Evolutionary conservation across 2,329 filamentous ascomycete genomes (phyloP), one percentile per base, ranked within the genome.

Genomic region (Acephala macrosclerotiorum): DNA sequence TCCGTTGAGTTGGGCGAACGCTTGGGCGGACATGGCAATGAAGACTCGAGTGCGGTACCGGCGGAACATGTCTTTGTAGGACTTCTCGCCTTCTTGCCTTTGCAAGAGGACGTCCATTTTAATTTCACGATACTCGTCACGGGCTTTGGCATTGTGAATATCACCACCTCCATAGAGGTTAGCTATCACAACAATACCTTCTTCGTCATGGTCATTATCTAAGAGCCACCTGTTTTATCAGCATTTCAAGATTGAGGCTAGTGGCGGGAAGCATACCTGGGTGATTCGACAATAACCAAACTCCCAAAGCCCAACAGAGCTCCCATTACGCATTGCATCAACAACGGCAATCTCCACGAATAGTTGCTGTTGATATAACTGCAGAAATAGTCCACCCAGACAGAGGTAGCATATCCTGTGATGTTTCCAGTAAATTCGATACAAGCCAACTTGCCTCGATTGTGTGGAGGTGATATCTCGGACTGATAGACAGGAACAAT

Each of bases 371-470:
- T 80, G 76, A 99, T 98, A 77, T 85, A 97, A 65, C 92, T 96
- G 80, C 94, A 97, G 74, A 96, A 95, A 80, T 98, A 99, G 79
- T 99, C 96, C 33, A 98, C 95, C 96, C 96, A 99, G 25, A 98
- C 95, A 73, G 95, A 98, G 61, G 93, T 94, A 62, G 95, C 91
- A 77, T 99, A 99, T 36, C 96, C 96, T 67, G 93, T 90, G 69
- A 99, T 97, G 79, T 99, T 99, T 61, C 96, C 96, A 0, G 95
- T 95, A 76, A 98, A 99, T 78, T 99, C 96, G 71, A 99, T 98
- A 78, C 96, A 98, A 26, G 95, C 96, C 68, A 99, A 85, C 80
- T 96, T 96, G 69, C 96, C 96, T 74, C 96, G 87, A 79, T 97
- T 98, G 76, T 99, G 96, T 5, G 96, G 94, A 58, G 96, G 96